Base-by-base conservation (phyloP, 1,139 yeast genomes). In the Candida sanyaensis region DNA sequence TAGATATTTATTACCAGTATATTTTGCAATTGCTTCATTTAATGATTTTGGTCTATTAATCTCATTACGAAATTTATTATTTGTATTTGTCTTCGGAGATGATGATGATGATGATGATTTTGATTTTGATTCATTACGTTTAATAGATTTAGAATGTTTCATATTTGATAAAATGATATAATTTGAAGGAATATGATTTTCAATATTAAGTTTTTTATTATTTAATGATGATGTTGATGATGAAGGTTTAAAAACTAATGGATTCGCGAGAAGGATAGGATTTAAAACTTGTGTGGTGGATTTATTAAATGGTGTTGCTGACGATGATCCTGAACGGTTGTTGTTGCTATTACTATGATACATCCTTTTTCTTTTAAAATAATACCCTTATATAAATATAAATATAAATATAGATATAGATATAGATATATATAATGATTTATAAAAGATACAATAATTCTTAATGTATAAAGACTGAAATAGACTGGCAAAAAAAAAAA, bases 1-100 rank as follows among this genome's bases (percentile, higher is more conserved):
- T 37, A 76, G 60, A 55, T 75, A 77, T 56, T 73, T 78, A 55
- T 72, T 75, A 23, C 84, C 84, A 0, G 84, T 75, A 59, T 81
- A 81, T 2, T 80, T 77, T 7, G 84, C 84, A 33, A 81, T 80
- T 2, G 86, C 86, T 59, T 80, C 85, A 4, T 84, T 84, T 79
- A 81, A 73, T 29, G 83, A 75, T 53, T 65, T 73, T 5, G 83
- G 82, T 54, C 74, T 71, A 36, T 36, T 36, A 41, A 55, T 57
- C 43, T 50, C 50, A 17, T 13, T 38, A 2, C n/a, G 6, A n/a
- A 28, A 23, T 17, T 29, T 23, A n/a, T 9, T 23, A 29, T 3
- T 6, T 1, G 7, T 8, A 30, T 21, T 10, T 24, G n/a, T n/a
- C n/a, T n/a, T n/a, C n/a, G n/a, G n/a, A n/a, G n/a, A n/a, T n/a